These are phyloP conservation scores for Phytophthora hybrid DNA, from an alignment of 352 stramenopile genomes.

Conservation along the genomic window DNA sequence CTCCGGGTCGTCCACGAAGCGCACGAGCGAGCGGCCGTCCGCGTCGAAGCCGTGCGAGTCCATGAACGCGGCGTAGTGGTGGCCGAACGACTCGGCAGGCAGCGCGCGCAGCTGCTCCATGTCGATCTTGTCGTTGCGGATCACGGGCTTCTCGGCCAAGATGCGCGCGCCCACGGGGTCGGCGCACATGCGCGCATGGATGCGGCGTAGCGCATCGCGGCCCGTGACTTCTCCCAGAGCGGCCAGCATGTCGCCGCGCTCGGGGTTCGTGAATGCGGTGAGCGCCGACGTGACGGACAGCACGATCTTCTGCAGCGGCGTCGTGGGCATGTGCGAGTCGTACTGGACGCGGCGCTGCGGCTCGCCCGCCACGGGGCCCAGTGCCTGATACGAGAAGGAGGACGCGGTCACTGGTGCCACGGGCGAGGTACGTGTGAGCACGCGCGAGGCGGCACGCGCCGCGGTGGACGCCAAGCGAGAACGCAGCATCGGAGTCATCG, in stretches of 20 bases:
- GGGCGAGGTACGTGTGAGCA: conserved; percentile 7
- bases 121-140: conserved; percentile 85
- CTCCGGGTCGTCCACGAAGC: conserved; percentile 93
- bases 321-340: conserved; percentile 76
- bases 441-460: conserved; percentile 18
- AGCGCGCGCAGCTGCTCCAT: conserved; percentile 70
- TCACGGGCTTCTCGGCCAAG: conserved; percentile 86
- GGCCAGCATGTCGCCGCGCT: conserved; percentile 96
- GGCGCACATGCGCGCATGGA: conserved; percentile 89
- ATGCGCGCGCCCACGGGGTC: conserved; percentile 89
- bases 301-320: conserved; percentile 86
- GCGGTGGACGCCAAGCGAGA: conserved; percentile 16
- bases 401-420: not conserved
- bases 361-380: conserved; percentile 50
- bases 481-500: conserved; percentile 24
- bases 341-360: conserved; percentile 73
- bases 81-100: conserved; percentile 88
- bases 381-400: conserved; percentile 1
- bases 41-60: conserved; percentile 93
- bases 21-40: conserved; percentile 83
- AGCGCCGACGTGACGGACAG: conserved; percentile 90
- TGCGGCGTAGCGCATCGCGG: conserved; percentile 81
- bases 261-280: conserved; percentile 92
- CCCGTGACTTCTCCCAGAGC: conserved; percentile 95
- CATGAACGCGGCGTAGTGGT: conserved; percentile 92